These are phyloP conservation scores for Sequoia sempervirens DNA, from an alignment of 75 land plant genomes.

Conservation along the genomic window DNA sequence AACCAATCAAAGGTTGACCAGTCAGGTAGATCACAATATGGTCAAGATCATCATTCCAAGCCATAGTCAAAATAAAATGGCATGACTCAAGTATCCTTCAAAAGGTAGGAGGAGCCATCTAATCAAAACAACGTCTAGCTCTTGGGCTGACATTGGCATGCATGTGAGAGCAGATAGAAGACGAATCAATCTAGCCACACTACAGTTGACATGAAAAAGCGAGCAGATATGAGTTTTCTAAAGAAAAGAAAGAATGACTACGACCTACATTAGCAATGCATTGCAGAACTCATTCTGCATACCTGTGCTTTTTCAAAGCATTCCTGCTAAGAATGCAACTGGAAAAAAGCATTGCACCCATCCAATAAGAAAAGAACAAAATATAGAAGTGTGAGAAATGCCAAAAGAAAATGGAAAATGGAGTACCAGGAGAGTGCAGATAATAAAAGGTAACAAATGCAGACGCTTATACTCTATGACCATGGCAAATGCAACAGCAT, in stretches of 20 bases:
- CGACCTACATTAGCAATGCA: conserved; percentile 1
- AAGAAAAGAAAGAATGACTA: not conserved
- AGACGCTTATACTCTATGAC: not conserved
- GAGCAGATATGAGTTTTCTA: not conserved
- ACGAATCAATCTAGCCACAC: not conserved
- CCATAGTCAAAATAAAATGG: conserved; percentile 1
- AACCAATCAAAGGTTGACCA: not conserved
- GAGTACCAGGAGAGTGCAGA: not conserved
- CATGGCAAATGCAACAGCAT: conserved; percentile 1
- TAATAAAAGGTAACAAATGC: not conserved
- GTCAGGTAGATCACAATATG: not conserved
- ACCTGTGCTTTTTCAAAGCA: not conserved
- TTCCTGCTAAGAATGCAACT: not conserved
- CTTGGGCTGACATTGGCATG: not conserved
- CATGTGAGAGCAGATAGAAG: not conserved
- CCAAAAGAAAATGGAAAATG: not conserved
- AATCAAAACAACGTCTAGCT: not conserved
- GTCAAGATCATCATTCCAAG: not conserved
- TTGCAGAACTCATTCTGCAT: not conserved
- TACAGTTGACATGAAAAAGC: not conserved
- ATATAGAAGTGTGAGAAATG: not conserved
- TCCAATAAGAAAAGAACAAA: not conserved
- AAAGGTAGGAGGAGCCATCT: not conserved
- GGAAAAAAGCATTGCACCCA: not conserved
- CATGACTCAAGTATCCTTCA: not conserved